Percentiles rank a stretch among this genome's conserved stretches.
Evolutionary conservation across 306 rosid species (phyloP).

Genomic region (Herpetospermum pedunculosum): DNA sequence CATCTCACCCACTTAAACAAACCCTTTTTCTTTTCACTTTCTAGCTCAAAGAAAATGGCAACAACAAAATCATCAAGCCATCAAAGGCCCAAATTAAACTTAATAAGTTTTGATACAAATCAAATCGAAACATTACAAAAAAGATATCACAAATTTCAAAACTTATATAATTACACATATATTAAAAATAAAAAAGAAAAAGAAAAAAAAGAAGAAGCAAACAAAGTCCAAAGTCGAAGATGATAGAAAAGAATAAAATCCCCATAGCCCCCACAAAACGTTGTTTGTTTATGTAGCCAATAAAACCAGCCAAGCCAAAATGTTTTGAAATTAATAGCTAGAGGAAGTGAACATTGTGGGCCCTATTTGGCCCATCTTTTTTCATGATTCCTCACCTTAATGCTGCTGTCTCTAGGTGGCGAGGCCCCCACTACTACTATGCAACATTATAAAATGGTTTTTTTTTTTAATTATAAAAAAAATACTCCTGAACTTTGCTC

Average conservation of each 20-base stretch:
- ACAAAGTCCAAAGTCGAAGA: slow-evolving; percentile 1
- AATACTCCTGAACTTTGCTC: too few relatives aligned
- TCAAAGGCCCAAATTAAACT: not conserved
- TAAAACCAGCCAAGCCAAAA: not conserved
- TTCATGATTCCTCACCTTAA: not conserved
- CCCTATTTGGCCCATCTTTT: not conserved
- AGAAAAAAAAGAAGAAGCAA: not conserved
- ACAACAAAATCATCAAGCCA: not conserved
- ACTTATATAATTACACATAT: not conserved
- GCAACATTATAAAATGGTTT: not conserved
- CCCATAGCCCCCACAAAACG: not conserved
- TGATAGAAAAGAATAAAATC: not conserved
- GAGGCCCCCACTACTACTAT: slow-evolving; percentile 7
- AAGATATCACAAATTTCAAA: not conserved
- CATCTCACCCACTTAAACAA: not conserved
- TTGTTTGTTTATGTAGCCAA: not conserved
- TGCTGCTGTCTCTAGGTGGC: slow-evolving; percentile 3
- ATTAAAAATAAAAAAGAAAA: not conserved
- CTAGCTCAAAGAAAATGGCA: not conserved
- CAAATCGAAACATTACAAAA: not conserved
- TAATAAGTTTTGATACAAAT: not conserved
- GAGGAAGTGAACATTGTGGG: not conserved
- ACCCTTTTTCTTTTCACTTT: not conserved
- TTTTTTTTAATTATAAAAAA: too few relatives aligned
- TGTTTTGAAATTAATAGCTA: not conserved